phyloP scores from a whole-genome alignment of 2,329 filamentous ascomycete genomes.

The Proliferodiscus dingleyae region DNA sequence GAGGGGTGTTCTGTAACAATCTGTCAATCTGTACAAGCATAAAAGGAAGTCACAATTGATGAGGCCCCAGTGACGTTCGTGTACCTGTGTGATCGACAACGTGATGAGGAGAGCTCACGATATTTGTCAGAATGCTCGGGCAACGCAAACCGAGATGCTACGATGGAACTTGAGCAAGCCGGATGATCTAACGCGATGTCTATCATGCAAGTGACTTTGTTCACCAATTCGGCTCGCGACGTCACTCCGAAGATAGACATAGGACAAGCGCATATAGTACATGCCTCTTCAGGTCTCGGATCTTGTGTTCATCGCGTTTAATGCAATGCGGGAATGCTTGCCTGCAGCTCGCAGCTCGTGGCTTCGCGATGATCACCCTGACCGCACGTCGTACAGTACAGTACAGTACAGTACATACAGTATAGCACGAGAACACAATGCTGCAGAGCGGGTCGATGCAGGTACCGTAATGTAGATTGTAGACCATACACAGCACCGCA shows the following conservation, averaged over 20 bases:
- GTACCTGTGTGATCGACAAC: slow-evolving; percentile 3
- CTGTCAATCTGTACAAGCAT: slow-evolving; percentile 20
- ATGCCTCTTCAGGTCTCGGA: neutral
- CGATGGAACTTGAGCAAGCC: slow-evolving; percentile 7
- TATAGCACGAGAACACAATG: neutral
- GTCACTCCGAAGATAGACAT: no score
- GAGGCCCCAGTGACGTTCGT: neutral
- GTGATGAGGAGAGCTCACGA: neutral
- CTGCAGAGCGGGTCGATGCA: neutral
- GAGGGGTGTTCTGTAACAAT: slow-evolving; percentile 17
- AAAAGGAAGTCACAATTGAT: slow-evolving; percentile 8
- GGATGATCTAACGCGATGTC: slow-evolving; percentile 8
- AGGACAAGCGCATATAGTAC: neutral
- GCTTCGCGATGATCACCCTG: no score
- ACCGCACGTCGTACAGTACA: no score
- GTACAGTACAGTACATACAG: neutral
- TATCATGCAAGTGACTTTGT: neutral
- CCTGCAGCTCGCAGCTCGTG: no score
- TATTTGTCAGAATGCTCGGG: neutral
- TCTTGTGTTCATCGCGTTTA: neutral
- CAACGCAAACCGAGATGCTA: neutral
- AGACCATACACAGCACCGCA: no score
- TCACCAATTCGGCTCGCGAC: no score
- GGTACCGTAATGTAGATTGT: no score
- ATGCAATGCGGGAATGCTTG: neutral